Percentiles rank a stretch among this genome's conserved stretches.
phyloP scores from a whole-genome alignment of 176 grass and related monocot genomes.

The Rhynchospora tenuis region DNA sequence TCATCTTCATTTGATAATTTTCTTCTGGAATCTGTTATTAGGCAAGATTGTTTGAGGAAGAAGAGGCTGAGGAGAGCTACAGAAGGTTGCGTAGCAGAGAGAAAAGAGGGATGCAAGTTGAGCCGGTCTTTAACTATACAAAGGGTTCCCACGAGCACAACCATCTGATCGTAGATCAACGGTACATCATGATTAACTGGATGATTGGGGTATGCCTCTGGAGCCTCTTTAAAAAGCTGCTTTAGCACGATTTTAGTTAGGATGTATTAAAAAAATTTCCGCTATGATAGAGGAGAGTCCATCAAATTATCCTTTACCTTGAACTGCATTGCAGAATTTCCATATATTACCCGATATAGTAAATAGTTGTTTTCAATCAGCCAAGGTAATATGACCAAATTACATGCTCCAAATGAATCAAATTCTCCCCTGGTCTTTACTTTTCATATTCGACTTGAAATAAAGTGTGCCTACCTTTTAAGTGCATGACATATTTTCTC shows the following conservation, averaged over 20 bases:
- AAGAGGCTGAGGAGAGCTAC: conserved; percentile 23
- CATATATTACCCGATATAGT: background rate
- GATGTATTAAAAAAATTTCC: background rate
- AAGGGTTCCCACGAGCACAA: background rate
- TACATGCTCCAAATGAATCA: background rate
- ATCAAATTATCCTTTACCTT: background rate
- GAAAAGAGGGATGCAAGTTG: conserved; percentile 12
- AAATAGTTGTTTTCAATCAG: background rate
- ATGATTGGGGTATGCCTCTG: conserved; percentile 19
- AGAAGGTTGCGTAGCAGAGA: conserved; percentile 23
- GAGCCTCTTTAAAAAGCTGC: background rate
- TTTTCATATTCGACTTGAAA: background rate
- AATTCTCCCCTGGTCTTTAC: background rate
- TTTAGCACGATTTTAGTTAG: background rate
- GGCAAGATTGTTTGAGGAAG: conserved; percentile 25
- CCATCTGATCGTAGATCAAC: conserved; percentile 19
- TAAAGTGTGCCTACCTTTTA: background rate
- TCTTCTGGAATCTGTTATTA: background rate
- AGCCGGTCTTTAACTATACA: background rate
- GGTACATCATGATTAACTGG: conserved; percentile 4
- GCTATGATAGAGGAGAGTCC: background rate
- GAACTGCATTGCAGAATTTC: background rate
- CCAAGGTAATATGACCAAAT: background rate
- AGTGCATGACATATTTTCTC: background rate
- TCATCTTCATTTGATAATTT: background rate